These are phyloP conservation scores for Drechmeria coniospora DNA, from an alignment of 2,329 filamentous ascomycete genomes.

Conservation along the genomic window DNA sequence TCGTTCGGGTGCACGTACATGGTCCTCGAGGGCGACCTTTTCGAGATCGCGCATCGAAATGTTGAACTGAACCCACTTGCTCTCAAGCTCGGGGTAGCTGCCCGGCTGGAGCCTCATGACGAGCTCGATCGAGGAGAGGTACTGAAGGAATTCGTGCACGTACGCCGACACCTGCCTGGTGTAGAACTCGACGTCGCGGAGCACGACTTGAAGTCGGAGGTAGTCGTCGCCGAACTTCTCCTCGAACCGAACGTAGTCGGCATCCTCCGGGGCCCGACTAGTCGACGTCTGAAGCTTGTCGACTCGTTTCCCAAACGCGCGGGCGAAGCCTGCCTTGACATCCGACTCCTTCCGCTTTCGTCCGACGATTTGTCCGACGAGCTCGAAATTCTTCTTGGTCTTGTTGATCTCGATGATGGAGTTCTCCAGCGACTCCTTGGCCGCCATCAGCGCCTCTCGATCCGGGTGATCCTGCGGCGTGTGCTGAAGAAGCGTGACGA, in stretches of 20 bases:
- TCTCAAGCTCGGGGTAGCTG: slow-evolving; percentile 70
- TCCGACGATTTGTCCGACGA: slow-evolving; percentile 77
- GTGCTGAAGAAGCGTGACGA: slow-evolving; percentile 63
- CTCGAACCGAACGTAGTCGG: slow-evolving; percentile 63
- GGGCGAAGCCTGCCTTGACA: slow-evolving; percentile 67
- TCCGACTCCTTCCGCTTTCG: slow-evolving; percentile 81
- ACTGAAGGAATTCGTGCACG: slow-evolving; percentile 66
- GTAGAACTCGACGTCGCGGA: slow-evolving; percentile 89
- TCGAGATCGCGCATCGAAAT: slow-evolving; percentile 76
- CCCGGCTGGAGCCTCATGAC: slow-evolving; percentile 60
- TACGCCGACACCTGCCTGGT: slow-evolving; percentile 67
- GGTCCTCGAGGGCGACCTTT: slow-evolving; percentile 67
- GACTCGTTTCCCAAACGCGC: slow-evolving; percentile 77
- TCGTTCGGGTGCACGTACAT: slow-evolving; percentile 49
- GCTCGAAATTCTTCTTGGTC: slow-evolving; percentile 84
- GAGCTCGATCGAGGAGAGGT: slow-evolving; percentile 67
- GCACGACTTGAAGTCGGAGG: slow-evolving; percentile 78
- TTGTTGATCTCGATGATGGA: slow-evolving; percentile 84
- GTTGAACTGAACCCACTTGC: slow-evolving; percentile 87
- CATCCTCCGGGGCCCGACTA: slow-evolving; percentile 55
- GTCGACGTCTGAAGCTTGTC: slow-evolving; percentile 62
- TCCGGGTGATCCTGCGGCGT: slow-evolving; percentile 79
- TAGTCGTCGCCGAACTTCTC: slow-evolving; percentile 88
- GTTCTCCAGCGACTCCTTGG: slow-evolving; percentile 39
- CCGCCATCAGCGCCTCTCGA: slow-evolving; percentile 42